phyloP scores from a whole-genome alignment of 306 rosid species.

The Dalbergia oliveri region DNA sequence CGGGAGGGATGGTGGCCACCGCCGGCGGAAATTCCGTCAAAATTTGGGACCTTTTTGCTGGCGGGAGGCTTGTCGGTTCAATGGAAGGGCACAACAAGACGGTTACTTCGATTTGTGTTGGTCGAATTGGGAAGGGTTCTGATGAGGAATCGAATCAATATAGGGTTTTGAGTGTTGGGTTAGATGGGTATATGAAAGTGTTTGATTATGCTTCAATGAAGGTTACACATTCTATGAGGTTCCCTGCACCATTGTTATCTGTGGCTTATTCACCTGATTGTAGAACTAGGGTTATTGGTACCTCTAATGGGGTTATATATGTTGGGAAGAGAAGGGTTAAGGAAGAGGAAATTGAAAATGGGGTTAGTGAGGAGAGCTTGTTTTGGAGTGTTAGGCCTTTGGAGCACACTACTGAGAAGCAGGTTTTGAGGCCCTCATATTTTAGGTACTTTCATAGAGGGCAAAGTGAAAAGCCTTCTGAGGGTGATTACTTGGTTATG shows the following conservation, averaged over 20 bases:
- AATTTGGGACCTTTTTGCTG: slow-evolving; percentile 89
- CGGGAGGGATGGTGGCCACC: slow-evolving; percentile 80
- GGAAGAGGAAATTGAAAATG: slow-evolving; percentile 43
- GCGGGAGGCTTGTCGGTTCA: slow-evolving; percentile 77
- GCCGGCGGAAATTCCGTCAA: slow-evolving; percentile 88
- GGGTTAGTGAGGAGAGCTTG: slow-evolving; percentile 42
- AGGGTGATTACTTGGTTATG: slow-evolving; percentile 73
- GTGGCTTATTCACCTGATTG: slow-evolving; percentile 75
- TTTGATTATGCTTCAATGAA: slow-evolving; percentile 78
- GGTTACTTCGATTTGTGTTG: slow-evolving; percentile 79
- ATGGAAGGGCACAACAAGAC: slow-evolving; percentile 98
- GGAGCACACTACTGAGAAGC: slow-evolving; percentile 49
- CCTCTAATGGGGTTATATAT: slow-evolving; percentile 81
- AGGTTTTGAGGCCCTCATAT: slow-evolving; percentile 61
- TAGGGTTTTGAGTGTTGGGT: slow-evolving; percentile 85
- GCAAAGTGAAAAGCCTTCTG: slow-evolving; percentile 78
- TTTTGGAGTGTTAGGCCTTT: slow-evolving; percentile 53
- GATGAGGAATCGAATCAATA: slow-evolving; percentile 65
- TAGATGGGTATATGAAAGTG: slow-evolving; percentile 96
- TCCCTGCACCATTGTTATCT: slow-evolving; percentile 87
- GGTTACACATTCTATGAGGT: slow-evolving; percentile 89
- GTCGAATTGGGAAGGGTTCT: slow-evolving; percentile 53
- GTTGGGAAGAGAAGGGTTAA: slow-evolving; percentile 75
- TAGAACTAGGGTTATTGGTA: slow-evolving; percentile 69
- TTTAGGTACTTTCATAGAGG: slow-evolving; percentile 86